These are phyloP conservation scores for Taxillus chinensis DNA, from an alignment of 164 flowering plant genomes.

Conservation along the genomic window DNA sequence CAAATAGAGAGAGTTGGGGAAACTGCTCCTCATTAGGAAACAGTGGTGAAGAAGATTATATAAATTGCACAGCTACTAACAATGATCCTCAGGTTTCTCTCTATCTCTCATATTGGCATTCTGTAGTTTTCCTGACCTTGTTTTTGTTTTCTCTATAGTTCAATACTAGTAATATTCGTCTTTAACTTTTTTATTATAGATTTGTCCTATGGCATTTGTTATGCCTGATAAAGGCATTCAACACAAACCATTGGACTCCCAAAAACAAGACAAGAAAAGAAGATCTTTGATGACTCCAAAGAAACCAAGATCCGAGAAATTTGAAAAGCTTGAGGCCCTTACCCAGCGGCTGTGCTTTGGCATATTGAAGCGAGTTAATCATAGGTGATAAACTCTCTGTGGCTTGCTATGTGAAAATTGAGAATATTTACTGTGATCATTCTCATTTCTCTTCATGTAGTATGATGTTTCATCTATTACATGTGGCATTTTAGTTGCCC, in stretches of 20 bases:
- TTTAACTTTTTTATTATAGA: slow-evolving; percentile 16
- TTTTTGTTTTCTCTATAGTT: neutral
- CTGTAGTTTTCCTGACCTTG: neutral
- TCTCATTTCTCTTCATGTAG: neutral
- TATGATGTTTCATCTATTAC: neutral
- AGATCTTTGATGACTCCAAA: slow-evolving; percentile 16
- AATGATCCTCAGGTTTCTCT: slow-evolving; percentile 43
- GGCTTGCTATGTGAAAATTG: slow-evolving; percentile 4
- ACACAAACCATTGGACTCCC: slow-evolving; percentile 14
- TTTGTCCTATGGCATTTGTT: slow-evolving; percentile 33
- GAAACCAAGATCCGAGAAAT: slow-evolving; percentile 51
- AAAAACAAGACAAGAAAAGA: slow-evolving; percentile 25
- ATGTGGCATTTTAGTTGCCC: neutral
- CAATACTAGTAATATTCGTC: neutral
- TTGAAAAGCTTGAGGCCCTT: slow-evolving; percentile 67
- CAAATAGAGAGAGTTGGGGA: slow-evolving; percentile 93
- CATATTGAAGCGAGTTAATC: slow-evolving; percentile 55
- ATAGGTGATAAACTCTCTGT: slow-evolving; percentile 56
- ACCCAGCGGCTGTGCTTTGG: slow-evolving; percentile 62
- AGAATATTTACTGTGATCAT: slow-evolving; percentile 10
- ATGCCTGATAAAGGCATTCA: slow-evolving; percentile 46
- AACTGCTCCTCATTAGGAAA: slow-evolving; percentile 85
- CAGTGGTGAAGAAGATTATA: slow-evolving; percentile 58
- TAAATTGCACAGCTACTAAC: slow-evolving; percentile 21
- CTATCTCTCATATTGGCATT: slow-evolving; percentile 8